Conservation (phyloP, 768 basidiomycete genomes). For the Boletus rufocinnamomeus region DNA sequence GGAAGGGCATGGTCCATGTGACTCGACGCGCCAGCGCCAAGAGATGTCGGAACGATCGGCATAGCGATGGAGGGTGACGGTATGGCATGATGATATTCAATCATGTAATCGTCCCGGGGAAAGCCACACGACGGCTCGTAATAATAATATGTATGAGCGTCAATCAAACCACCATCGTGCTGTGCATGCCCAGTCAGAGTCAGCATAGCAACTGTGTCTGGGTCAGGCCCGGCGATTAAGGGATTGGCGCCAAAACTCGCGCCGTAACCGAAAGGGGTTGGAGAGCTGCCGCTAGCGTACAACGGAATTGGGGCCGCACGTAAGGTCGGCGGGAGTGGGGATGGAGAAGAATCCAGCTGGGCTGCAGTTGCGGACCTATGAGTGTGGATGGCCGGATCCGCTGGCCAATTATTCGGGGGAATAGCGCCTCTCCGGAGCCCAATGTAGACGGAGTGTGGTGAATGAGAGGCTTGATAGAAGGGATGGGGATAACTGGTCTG, state of each 20-base stretch:
- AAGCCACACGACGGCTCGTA: not conserved
- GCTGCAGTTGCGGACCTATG: not conserved
- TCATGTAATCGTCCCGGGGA: not conserved
- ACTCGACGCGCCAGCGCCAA: not conserved
- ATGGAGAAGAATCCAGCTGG: not conserved
- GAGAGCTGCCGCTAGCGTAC: not conserved
- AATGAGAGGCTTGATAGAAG: not conserved
- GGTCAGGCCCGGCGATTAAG: not conserved
- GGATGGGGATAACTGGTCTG: not conserved
- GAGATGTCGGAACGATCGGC: constrained; percentile 9
- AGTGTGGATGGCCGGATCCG: not conserved
- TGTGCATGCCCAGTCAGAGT: not conserved
- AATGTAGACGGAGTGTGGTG: not conserved
- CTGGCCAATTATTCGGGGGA: not conserved
- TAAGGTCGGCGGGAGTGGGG: not conserved
- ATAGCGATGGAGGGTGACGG: constrained; percentile 1
- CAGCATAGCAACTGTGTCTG: constrained; percentile 4
- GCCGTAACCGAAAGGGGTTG: not conserved
- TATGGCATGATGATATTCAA: not conserved
- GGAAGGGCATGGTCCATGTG: not conserved
- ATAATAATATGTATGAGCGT: not conserved
- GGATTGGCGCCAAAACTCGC: not conserved
- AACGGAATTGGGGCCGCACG: not conserved
- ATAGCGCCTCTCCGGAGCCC: not conserved
- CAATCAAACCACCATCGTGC: not conserved